phyloP scores from a whole-genome alignment of 1,284 basidiomycete species.

The Puccinia horiana region DNA sequence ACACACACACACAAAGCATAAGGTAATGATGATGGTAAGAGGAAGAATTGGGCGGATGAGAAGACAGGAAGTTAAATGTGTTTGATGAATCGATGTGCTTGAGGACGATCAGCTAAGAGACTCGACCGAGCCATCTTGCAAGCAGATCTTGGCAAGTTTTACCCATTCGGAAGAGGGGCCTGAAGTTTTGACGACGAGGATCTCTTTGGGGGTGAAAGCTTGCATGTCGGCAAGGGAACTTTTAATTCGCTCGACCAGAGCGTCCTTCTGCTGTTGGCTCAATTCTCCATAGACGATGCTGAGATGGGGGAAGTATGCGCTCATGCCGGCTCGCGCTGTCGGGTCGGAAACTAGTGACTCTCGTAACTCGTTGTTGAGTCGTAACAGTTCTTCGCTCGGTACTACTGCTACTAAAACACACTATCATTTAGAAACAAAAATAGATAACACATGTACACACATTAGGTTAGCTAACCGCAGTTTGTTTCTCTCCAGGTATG shows the following conservation, averaged over 20 bases:
- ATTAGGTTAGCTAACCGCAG: not conserved
- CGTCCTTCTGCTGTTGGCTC: conserved; percentile 11
- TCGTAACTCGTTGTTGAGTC: conserved; percentile 19
- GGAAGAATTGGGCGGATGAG: not conserved
- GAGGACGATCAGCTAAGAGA: not conserved
- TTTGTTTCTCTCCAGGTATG: not conserved
- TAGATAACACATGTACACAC: not conserved
- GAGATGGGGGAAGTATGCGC: conserved; percentile 35
- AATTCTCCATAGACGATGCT: conserved; percentile 43
- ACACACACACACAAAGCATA: not conserved
- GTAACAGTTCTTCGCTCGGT: not conserved
- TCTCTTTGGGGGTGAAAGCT: conserved; percentile 20
- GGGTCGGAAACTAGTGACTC: not conserved
- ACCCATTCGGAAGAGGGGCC: conserved; percentile 19
- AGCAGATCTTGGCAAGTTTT: conserved; percentile 6
- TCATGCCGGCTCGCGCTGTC: not conserved
- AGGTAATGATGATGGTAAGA: not conserved
- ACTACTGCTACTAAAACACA: conserved; percentile 29
- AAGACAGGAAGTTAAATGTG: not conserved
- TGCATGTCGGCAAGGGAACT: not conserved
- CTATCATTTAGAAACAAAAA: conserved; percentile 3
- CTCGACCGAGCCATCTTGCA: conserved; percentile 27
- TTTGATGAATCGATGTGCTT: not conserved
- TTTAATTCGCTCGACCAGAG: not conserved
- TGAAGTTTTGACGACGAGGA: conserved; percentile 32